Evolutionary conservation across 176 grass and related monocot species (phyloP), one percentile per base, ranked within the genome.

Genomic region (Eremochloa ophiuroides): DNA sequence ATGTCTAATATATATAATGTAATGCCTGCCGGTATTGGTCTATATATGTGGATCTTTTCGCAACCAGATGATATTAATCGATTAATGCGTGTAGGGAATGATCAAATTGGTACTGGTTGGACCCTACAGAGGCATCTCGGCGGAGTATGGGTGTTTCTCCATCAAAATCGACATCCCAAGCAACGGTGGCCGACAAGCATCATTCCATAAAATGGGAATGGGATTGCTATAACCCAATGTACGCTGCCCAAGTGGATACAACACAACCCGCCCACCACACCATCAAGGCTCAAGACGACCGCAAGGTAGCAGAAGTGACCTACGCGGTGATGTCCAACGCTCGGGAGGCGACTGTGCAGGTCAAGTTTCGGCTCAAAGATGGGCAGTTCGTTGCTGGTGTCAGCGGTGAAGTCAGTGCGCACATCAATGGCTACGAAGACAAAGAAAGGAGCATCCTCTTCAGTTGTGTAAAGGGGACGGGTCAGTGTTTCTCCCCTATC

Each of bases 311-410:
- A 10, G 20, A 13, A 2, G 58, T 61, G 10, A 27, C 58, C 58
- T 61, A 61, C 10, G 23, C 25, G 58, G 58, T 61, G 58, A 28
- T 61, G 58, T 61, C 58, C 58, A 5, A 14, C 6, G 58, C 25
- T 2, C 25, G 8, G 8, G 58, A 61, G 9, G 58, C 58, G 25
- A 61, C 58, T 4, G 58, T 28, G 58, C 13, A 63, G 28, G 60
- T 63, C 60, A 31, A 7, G 60, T 12, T 63, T 3, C 28, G 56
- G 27, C 27, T 31, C 60, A 29, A 29, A 6, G 28, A 31, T 14
- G 60, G 4, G 12, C 27, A 29, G 0, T 13, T 0, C 8, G 0
- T 9, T 29, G 0, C 0, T 26, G 7, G 2, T 3, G 2, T 62
- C 12, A 0, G 4, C 3, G 60, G 60, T 31, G 12, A 30, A 30